Base-by-base conservation (phyloP, 106 monocot genomes). In the Gastrodia elata region DNA sequence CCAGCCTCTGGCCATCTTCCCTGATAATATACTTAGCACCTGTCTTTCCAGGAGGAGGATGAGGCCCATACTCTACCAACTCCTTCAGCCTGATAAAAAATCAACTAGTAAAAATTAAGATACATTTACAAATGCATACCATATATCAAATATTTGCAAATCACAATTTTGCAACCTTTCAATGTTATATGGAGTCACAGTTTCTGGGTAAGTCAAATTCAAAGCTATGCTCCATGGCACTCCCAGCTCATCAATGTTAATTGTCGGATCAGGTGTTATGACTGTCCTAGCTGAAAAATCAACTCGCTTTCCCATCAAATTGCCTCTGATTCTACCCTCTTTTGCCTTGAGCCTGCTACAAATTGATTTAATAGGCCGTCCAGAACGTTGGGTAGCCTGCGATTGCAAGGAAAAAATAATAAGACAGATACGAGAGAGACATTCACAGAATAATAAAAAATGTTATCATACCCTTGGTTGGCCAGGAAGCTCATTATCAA, bases 1-100 rank as follows among this genome's bases (percentile, higher is more conserved):
- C 97, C 64, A 98, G 90, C 69, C 97, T 98, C 75, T 92, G 92
- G 5, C 97, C 97, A 82, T 98, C 97, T 86, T 98, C 97, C 69
- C 97, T 84, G 16, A 98, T 98, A 24, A 98, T 98, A 68, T 93
- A 98, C 64, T 93, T 93, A 59, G 97, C 97, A 65, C 97, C 97
- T 71, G 97, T 93, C 81, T 98, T 98, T 38, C 93, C 97, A 73
- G 92, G 97, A 34, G 97, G 97, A 58, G 97, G 97, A 79, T 98
- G 97, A 74, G 97, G 97, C 8, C 97, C 97, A 80, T 98, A 98
- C 77, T 98, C 97, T 10, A 98, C 97, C 74, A 98, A 82, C 64
- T 98, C 97, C 73, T 98, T 98, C 64, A 98, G 61, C 77, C 97
- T 96, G 56, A 20, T 30, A 61, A 72, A 20, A 43, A 72, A 14